phyloP scores from a whole-genome alignment of 495 filamentous ascomycete genomes.

The Platismatia glauca region DNA sequence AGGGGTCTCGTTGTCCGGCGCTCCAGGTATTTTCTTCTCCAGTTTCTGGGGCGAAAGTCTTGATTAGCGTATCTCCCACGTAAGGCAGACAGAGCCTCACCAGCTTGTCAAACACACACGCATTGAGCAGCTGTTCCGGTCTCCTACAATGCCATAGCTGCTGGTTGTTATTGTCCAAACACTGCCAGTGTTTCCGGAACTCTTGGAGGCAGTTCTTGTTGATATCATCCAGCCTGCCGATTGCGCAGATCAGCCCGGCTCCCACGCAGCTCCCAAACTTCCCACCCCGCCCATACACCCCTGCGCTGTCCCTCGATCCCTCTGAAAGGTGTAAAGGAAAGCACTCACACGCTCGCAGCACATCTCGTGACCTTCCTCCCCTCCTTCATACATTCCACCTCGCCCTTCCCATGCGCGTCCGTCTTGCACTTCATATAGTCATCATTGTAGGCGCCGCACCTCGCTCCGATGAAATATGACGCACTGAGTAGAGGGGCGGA shows the following conservation, averaged over 20 bases:
- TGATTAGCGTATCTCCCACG: slow-evolving; percentile 1
- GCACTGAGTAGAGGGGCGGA: slow-evolving; percentile 87
- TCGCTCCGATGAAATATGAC: slow-evolving; percentile 93
- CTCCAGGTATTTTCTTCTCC: slow-evolving; percentile 81
- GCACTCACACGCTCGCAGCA: slow-evolving; percentile 85
- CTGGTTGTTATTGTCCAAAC: slow-evolving; percentile 95
- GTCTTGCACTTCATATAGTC: slow-evolving; percentile 99
- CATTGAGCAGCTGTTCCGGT: slow-evolving; percentile 72
- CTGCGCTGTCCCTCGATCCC: not conserved
- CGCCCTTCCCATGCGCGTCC: slow-evolving; percentile 76
- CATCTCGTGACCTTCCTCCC: slow-evolving; percentile 93
- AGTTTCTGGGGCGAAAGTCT: slow-evolving; percentile 51
- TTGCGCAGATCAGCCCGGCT: slow-evolving; percentile 13
- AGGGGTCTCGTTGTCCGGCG: slow-evolving; percentile 65
- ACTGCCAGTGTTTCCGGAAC: slow-evolving; percentile 90
- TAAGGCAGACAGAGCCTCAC: slow-evolving; percentile 42
- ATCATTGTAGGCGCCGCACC: slow-evolving; percentile 92
- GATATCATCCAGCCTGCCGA: slow-evolving; percentile 78
- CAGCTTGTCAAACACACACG: slow-evolving; percentile 90
- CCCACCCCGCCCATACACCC: not conserved
- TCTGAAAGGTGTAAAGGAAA: not conserved
- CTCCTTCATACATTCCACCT: slow-evolving; percentile 91
- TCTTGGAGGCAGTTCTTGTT: slow-evolving; percentile 86
- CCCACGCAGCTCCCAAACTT: not conserved
- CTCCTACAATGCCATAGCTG: slow-evolving; percentile 83